Evolutionary conservation across 192 early-diverging fungal species (phyloP), one percentile per base, ranked within the genome.

Genomic region (Phycomyces nitens): DNA sequence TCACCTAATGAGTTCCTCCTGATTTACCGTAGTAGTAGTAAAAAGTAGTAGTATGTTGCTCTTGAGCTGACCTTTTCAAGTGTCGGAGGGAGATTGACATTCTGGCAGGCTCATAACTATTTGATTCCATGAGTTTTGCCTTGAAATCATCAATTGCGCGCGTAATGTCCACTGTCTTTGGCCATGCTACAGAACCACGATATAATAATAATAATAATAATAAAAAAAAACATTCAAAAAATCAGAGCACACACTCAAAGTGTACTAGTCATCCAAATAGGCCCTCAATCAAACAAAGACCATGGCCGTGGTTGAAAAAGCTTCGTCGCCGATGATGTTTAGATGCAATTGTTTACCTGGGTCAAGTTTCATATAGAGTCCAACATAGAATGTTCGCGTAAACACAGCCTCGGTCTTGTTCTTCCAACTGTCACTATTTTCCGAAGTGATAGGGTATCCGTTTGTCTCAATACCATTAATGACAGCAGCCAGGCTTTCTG

Each of bases 321-420:
- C 12, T 60, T 60, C 21, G 7, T 34, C 29, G 29, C 7, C 29
- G 29, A 5, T 34, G 29, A 5, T 34, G 29, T 34, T 7, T 7
- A n/a, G 18, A 47, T 47, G 11, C 44, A 11, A 42, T 59, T 12
- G 3, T 51, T 69, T 62, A 57, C 60, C 53, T 57, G 53, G 26
- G 7, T 9, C 27, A 0, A 49, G 11, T 47, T 41, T 29, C 23
- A 62, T 26, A 62, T 62, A 69, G 6, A 69, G 42, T 14, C 67
- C 67, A 53, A 69, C 43, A 57, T 69, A 69, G 27, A 69, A 60
- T n/a, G 60, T 44, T 26, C 60, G 60, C 20, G 66, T 53, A 24
- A 53, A 58, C 29, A 60, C 55, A 22, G 38, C 59, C 43, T 15
- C 50, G 26, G 38, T 16, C 10, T 38, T 24, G 41, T 6, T 34